phyloP scores from a whole-genome alignment of 2,329 filamentous ascomycete species.

The Alternaria burnsii region DNA sequence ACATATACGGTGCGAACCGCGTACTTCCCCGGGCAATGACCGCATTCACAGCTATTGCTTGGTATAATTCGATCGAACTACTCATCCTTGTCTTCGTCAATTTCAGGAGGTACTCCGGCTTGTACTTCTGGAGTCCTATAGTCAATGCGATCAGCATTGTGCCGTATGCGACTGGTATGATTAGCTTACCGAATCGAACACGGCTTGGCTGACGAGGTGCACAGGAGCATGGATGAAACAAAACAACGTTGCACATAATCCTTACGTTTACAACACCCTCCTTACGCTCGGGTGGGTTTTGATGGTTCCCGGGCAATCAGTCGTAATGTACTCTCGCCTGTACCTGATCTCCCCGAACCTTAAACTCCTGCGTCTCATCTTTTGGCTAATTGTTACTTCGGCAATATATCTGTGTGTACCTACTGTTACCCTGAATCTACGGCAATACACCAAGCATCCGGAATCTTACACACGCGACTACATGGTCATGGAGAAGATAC shows the following conservation, averaged over 20 bases:
- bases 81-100: conserved; percentile 21
- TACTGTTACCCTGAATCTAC: neutral
- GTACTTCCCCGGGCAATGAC: neutral
- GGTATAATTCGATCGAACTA: conserved; percentile 34
- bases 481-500: conserved; percentile 49
- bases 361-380: neutral
- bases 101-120: conserved; percentile 25
- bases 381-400: neutral
- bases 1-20: conserved; percentile 15
- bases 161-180: conserved; percentile 15
- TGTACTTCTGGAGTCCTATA: conserved; percentile 28
- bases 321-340: neutral
- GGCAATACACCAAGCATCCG: conserved; percentile 11
- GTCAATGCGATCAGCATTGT: conserved; percentile 19
- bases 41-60: conserved; percentile 24
- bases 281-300: neutral
- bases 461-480: conserved; percentile 14
- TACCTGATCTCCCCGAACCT: neutral
- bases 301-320: neutral
- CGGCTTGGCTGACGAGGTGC: rapidly evolving
- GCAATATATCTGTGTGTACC: neutral
- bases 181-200: neutral
- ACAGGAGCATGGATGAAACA: neutral
- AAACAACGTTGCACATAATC: neutral
- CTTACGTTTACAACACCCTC: neutral